Percentiles rank a stretch among this genome's conserved stretches.
Conservation (phyloP, 345 rosid species). For the Ailanthus altissimus region DNA sequence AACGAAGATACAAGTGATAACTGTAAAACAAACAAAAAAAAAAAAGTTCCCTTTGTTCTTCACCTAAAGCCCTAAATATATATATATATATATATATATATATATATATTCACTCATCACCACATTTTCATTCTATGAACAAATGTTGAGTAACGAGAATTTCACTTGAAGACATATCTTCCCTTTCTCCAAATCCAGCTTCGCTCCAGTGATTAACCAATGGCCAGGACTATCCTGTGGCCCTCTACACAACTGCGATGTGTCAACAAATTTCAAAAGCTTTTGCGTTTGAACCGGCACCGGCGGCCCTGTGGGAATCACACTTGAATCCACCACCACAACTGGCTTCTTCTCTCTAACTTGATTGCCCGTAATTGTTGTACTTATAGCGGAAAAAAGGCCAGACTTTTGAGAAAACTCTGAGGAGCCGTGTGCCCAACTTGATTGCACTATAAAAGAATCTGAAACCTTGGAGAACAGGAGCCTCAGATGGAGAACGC, state of each 20-base stretch:
- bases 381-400: conserved; percentile 69
- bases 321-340: conserved; percentile 70
- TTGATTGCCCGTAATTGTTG: conserved; percentile 47
- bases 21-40: no score
- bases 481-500: conserved; percentile 76
- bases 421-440: conserved; percentile 57
- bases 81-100: no score
- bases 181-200: conserved; percentile 68
- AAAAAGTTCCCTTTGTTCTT: no score
- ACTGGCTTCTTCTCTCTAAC: conserved; percentile 39
- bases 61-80: no score
- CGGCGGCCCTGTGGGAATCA: conserved; percentile 86
- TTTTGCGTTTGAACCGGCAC: conserved; percentile 64
- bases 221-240: conserved; percentile 91
- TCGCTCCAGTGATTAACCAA: conserved; percentile 86
- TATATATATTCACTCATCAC: not conserved
- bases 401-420: conserved; percentile 66
- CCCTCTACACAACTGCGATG: conserved; percentile 69
- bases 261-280: conserved; percentile 73
- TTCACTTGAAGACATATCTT: conserved; percentile 77
- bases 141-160: conserved; percentile 59
- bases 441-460: conserved; percentile 44
- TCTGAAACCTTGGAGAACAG: conserved; percentile 58
- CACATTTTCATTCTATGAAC: not conserved
- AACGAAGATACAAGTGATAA: no score